Evolutionary conservation across 2,329 filamentous ascomycete genomes (phyloP).

Genomic region (Uncinocarpus reesii): DNA sequence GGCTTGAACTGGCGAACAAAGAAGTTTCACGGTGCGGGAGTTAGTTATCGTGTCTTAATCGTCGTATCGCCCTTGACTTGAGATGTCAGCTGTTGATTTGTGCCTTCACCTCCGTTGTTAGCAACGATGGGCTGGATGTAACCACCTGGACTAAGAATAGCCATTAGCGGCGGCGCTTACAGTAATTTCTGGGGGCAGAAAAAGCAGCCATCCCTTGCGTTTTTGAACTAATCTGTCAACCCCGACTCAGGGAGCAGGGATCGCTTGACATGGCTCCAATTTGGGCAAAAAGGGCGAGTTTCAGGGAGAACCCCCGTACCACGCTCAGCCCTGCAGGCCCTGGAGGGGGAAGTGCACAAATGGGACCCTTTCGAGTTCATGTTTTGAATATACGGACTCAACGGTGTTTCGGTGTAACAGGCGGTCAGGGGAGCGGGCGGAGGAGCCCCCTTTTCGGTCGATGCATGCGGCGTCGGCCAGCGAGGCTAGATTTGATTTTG

Average conservation of each 20-base stretch:
- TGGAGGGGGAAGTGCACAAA: background rate
- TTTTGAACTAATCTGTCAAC: too few species aligned
- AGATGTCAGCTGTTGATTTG: too few species aligned
- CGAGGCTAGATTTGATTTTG: too few species aligned
- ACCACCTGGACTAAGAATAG: too few species aligned
- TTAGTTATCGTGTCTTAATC: too few species aligned
- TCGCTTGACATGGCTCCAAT: background rate
- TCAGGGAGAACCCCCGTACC: background rate
- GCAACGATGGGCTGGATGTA: too few species aligned
- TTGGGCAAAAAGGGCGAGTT: background rate
- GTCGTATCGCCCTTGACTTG: too few species aligned
- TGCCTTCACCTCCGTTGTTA: too few species aligned
- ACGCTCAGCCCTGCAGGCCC: background rate
- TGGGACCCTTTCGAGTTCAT: background rate
- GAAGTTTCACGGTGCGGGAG: background rate
- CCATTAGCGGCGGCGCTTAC: too few species aligned
- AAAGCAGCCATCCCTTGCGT: too few species aligned
- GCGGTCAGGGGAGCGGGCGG: background rate
- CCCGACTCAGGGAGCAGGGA: background rate
- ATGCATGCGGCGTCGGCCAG: background rate
- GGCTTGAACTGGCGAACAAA: background rate
- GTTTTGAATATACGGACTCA: background rate
- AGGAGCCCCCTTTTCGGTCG: background rate
- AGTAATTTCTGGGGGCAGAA: too few species aligned
- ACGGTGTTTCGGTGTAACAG: slow-evolving; percentile 2